Percentiles rank a stretch among this genome's conserved stretches.
Evolutionary conservation across 2,329 filamentous ascomycete genomes (phyloP).

Genomic region (Penicillium rolfsii): DNA sequence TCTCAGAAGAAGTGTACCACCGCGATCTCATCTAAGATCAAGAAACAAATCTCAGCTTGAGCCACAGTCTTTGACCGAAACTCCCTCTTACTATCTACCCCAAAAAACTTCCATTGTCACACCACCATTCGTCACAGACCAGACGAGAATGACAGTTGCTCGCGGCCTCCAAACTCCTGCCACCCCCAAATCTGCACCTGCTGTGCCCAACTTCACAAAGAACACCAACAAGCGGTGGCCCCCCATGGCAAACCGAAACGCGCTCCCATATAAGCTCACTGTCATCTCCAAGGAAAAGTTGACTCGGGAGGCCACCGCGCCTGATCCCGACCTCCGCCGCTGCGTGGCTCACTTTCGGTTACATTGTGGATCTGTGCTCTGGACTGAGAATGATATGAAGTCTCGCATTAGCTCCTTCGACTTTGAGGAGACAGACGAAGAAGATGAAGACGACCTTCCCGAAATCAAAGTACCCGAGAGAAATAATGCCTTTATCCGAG

Average conservation of each 20-base stretch:
- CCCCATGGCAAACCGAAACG: constrained; percentile 40
- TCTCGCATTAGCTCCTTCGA: constrained; percentile 42
- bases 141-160: constrained; percentile 32
- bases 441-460: constrained; percentile 31
- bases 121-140: not conserved
- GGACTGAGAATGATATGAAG: constrained; percentile 42
- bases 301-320: constrained; percentile 40
- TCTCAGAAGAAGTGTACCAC: not conserved
- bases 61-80: not conserved
- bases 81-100: not conserved
- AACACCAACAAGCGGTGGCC: constrained; percentile 40
- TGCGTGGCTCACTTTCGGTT: constrained; percentile 42
- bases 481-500: constrained; percentile 9
- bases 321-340: constrained; percentile 41
- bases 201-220: constrained; percentile 32
- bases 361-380: constrained; percentile 38
- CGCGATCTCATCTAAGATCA: not conserved
- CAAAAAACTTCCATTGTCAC: not conserved
- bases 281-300: constrained; percentile 42
- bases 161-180: constrained; percentile 24
- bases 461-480: constrained; percentile 13
- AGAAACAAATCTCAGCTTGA: not conserved
- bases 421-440: constrained; percentile 38
- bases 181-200: constrained; percentile 28
- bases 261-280: constrained; percentile 42